Conservation (phyloP, 2,329 filamentous ascomycete genomes). For the Rugonectria rugulosa region DNA sequence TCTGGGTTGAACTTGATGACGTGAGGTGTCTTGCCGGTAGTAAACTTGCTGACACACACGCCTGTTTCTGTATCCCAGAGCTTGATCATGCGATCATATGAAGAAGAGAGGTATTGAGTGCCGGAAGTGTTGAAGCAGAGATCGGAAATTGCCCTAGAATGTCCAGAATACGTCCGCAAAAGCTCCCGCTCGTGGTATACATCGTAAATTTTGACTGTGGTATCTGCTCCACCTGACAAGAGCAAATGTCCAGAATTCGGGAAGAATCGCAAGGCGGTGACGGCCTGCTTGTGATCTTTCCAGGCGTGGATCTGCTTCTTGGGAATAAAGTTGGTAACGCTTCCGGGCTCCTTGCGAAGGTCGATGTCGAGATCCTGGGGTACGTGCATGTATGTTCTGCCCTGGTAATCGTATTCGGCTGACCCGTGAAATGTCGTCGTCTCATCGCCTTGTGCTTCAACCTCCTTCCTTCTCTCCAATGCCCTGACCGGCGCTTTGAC, state of each 20-base stretch:
- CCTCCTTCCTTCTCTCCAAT: conserved; percentile 63
- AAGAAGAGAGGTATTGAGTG: conserved; percentile 86
- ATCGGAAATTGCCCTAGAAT: conserved; percentile 89
- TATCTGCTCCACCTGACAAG: conserved; percentile 88
- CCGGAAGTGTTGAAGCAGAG: conserved; percentile 86
- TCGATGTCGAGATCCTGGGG: conserved; percentile 90
- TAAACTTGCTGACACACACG: conserved; percentile 85
- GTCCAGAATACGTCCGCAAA: conserved; percentile 88
- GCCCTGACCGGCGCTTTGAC: conserved; percentile 63
- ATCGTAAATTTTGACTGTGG: conserved; percentile 93
- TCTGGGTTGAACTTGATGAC: conserved; percentile 93
- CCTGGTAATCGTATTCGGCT: conserved; percentile 89
- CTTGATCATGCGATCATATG: conserved; percentile 96
- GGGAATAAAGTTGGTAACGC: conserved; percentile 87
- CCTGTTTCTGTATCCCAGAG: conserved; percentile 98
- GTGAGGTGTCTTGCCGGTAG: conserved; percentile 93
- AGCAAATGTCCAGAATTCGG: conserved; percentile 87
- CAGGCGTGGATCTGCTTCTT: conserved; percentile 94
- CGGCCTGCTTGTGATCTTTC: conserved; percentile 83
- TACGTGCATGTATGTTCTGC: conserved; percentile 96
- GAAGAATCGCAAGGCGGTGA: conserved; percentile 91
- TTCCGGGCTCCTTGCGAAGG: conserved; percentile 80
- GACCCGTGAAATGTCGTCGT: conserved; percentile 87
- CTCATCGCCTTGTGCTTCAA: conserved; percentile 72
- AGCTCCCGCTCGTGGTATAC: conserved; percentile 90